These are phyloP conservation scores for Cotoneaster glaucophyllus DNA, from an alignment of 306 rosid genomes.

Conservation along the genomic window DNA sequence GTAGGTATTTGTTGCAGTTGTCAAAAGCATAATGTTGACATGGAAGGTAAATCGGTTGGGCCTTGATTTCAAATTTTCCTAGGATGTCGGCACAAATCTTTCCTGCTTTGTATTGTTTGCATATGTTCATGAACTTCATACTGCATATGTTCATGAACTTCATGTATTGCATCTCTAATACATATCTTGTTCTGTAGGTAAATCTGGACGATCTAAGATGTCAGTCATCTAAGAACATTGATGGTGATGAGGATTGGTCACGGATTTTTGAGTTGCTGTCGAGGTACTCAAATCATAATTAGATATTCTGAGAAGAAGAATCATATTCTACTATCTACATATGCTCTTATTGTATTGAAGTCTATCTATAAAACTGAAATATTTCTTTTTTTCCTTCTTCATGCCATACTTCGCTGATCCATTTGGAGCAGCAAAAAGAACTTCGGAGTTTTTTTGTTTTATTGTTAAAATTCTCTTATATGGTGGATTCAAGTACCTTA, in stretches of 20 bases:
- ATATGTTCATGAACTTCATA: neutral
- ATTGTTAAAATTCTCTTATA: neutral
- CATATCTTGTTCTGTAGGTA: slow-evolving; percentile 30
- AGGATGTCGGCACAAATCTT: neutral
- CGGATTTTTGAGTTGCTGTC: slow-evolving; percentile 44
- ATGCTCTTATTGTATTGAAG: neutral
- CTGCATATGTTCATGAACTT: neutral
- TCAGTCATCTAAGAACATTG: slow-evolving; percentile 32
- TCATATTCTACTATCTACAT: neutral
- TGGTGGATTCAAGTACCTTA: neutral
- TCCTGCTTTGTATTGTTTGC: neutral
- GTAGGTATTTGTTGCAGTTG: neutral
- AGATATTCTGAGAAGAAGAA: neutral
- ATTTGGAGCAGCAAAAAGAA: too few relatives aligned
- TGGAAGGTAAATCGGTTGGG: neutral
- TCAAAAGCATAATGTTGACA: neutral
- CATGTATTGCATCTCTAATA: neutral
- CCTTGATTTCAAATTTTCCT: neutral
- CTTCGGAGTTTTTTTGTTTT: too few relatives aligned
- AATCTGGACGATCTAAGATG: slow-evolving; percentile 33
- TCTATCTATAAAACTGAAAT: neutral
- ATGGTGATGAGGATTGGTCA: slow-evolving; percentile 63
- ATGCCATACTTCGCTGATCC: too few relatives aligned
- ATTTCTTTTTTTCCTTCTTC: too few relatives aligned
- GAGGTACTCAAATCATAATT: slow-evolving; percentile 39